Evolutionary conservation across 129 eudicot species (phyloP).

Genomic region (Glebionis coronaria): DNA sequence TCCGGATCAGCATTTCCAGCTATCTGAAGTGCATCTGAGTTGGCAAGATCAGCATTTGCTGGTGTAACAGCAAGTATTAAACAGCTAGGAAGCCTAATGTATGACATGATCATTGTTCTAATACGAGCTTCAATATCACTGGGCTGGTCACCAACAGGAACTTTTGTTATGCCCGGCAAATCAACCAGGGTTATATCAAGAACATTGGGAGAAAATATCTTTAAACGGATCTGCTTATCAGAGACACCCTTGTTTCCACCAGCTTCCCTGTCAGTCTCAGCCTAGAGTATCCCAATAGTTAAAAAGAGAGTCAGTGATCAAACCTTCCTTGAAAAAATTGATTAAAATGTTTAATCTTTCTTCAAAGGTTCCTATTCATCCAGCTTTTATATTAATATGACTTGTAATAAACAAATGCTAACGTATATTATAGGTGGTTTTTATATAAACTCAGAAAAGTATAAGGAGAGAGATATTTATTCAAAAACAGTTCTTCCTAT

Average conservation of each 20-base stretch:
- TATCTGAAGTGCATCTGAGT: constrained; percentile 96
- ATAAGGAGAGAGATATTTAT: too few relatives aligned
- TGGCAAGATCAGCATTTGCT: constrained; percentile 90
- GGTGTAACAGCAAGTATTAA: constrained; percentile 95
- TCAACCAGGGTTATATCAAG: constrained; percentile 97
- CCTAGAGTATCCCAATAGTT: constrained; percentile 41
- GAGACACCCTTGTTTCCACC: constrained; percentile 96
- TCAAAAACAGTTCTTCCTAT: too few relatives aligned
- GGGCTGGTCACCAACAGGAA: constrained; percentile 99
- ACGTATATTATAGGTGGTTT: too few relatives aligned
- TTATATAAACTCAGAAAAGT: too few relatives aligned
- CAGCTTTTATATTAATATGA: background rate
- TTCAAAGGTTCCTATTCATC: background rate
- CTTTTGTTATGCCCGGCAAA: constrained; percentile 92
- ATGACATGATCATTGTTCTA: constrained; percentile 90
- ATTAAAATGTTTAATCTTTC: background rate
- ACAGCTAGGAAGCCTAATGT: constrained; percentile 78
- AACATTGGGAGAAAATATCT: constrained; percentile 92
- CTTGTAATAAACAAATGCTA: background rate
- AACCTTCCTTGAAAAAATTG: background rate
- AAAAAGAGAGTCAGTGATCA: constrained; percentile 9
- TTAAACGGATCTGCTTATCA: constrained; percentile 91
- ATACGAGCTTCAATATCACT: constrained; percentile 94
- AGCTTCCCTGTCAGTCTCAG: constrained; percentile 95
- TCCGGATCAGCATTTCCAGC: constrained; percentile 97